A percentile compares a stretch with the other conserved stretches of the same genome.
phyloP scores from a whole-genome alignment of 2,329 filamentous ascomycete species.

The Aspergillus sp. region DNA sequence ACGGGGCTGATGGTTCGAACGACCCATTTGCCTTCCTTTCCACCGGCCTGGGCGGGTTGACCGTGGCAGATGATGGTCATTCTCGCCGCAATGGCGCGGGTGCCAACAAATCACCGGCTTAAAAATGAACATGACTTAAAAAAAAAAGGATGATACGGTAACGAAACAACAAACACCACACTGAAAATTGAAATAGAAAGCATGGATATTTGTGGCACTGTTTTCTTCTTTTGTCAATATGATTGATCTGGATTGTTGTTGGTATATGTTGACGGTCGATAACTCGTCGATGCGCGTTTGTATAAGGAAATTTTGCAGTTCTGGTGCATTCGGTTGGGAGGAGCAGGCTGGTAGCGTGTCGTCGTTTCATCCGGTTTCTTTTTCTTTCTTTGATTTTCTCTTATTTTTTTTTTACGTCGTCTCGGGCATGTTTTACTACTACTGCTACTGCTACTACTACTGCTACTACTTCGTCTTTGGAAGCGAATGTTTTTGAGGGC shows the following conservation, averaged over 20 bases:
- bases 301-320: conserved; percentile 37
- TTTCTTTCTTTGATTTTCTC: conserved; percentile 13
- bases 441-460: too few relatives aligned
- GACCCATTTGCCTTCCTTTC: conserved; percentile 60
- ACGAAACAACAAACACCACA: neutral
- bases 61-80: conserved; percentile 43
- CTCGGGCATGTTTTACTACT: conserved; percentile 14
- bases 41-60: conserved; percentile 51
- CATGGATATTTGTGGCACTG: conserved; percentile 1
- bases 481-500: conserved; percentile 17
- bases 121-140: neutral
- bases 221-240: conserved; percentile 26
- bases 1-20: conserved; percentile 45
- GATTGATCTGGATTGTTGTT: conserved; percentile 25
- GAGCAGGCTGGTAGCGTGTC: conserved; percentile 37
- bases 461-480: conserved; percentile 11
- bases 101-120: conserved; percentile 39
- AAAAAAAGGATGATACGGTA: neutral
- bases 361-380: conserved; percentile 26
- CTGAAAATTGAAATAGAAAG: neutral
- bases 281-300: conserved; percentile 34
- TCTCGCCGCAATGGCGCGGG: conserved; percentile 39
- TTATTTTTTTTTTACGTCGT: conserved; percentile 11
- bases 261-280: conserved; percentile 31
- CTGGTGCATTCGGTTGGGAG: conserved; percentile 37